Percentiles rank a stretch among this genome's conserved stretches.
phyloP scores from a whole-genome alignment of 768 basidiomycete species.

The Xanthoconium stramineum region DNA sequence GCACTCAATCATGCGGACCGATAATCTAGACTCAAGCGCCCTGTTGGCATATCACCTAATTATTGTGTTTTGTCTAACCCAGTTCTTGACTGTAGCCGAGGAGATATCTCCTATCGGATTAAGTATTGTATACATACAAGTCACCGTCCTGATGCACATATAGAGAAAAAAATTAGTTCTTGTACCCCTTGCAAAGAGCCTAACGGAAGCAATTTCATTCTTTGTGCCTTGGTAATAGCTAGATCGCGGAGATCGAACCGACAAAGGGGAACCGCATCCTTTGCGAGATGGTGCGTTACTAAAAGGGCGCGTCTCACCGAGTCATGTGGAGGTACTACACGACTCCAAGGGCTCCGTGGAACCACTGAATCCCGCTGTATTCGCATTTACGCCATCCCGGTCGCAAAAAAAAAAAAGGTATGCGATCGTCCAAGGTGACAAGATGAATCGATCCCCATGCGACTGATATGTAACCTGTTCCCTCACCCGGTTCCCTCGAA shows the following conservation, averaged over 20 bases:
- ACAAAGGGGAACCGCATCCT: slow-evolving; percentile 5
- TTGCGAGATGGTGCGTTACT: background rate
- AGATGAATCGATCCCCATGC: background rate
- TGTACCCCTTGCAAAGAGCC: slow-evolving; percentile 17
- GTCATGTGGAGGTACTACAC: background rate
- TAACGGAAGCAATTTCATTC: slow-evolving; percentile 29
- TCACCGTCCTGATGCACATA: background rate
- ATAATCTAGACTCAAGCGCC: slow-evolving; percentile 11
- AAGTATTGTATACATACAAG: slow-evolving; percentile 16
- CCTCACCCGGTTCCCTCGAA: background rate
- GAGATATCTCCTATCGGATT: slow-evolving; percentile 15
- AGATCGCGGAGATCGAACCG: slow-evolving; percentile 32
- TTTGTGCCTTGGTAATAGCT: slow-evolving; percentile 7
- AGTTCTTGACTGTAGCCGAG: slow-evolving; percentile 31
- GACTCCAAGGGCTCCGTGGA: slow-evolving; percentile 30
- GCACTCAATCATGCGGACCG: slow-evolving; percentile 2
- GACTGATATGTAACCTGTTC: background rate
- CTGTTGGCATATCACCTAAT: slow-evolving; percentile 22
- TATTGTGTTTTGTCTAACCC: slow-evolving; percentile 17
- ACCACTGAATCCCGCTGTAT: background rate
- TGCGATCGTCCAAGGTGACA: background rate
- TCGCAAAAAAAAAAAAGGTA: background rate
- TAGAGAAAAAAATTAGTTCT: slow-evolving; percentile 9
- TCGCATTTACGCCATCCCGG: slow-evolving; percentile 1
- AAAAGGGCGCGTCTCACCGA: background rate